Evolutionary conservation across 2,329 filamentous ascomycete species (phyloP), one percentile per base, ranked within the genome.

Genomic region (Chaetomium olivaceum): DNA sequence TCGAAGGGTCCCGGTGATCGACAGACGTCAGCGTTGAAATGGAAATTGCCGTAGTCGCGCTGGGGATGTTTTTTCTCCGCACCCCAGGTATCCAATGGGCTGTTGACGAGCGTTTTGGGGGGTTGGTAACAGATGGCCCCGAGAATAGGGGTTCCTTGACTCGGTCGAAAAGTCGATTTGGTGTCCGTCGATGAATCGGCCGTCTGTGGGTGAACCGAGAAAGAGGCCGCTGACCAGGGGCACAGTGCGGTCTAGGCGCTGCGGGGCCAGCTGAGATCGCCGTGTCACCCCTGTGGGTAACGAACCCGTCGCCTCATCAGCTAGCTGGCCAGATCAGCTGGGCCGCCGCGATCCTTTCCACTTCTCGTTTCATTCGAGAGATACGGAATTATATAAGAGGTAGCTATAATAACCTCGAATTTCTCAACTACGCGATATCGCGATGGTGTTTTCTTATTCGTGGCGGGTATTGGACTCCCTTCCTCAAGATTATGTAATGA

Each of bases 261-360:
- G 64, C 55, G 50, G 62, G 62, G 62, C 29, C 31, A 46, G 43
- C 51, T 56, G 27, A 33, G 51, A 62, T 62, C 61, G 16, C 31
- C 39, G 11, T 8, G 8, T 8, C 31, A 48, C 25, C 48, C 58
- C 43, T 60, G 46, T n/a, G n/a, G n/a, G n/a, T 57, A 39, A 39
- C 14, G 12, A 27, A 43, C 16, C 16, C 39, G 36, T 14, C 12
- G 31, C 33, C 55, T 61, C 31, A 54, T 48, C n/a, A 48, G 46
- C 43, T 46, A 8, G 16, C 12, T 8, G 7, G 43, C 4, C 46
- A 9, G 46, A 48, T n/a, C 46, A 43, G 39, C 27, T 51, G 48
- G 48, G 23, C 9, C 11, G 14, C 12, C 4, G 11, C 4, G 48
- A 23, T 51, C 9, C 9, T 14, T 14, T 6, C 48, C 11, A 6